A percentile compares a stretch with the other conserved stretches of the same genome.
Conservation (phyloP, 257 asterid genomes). For the Forsythia suspensa region DNA sequence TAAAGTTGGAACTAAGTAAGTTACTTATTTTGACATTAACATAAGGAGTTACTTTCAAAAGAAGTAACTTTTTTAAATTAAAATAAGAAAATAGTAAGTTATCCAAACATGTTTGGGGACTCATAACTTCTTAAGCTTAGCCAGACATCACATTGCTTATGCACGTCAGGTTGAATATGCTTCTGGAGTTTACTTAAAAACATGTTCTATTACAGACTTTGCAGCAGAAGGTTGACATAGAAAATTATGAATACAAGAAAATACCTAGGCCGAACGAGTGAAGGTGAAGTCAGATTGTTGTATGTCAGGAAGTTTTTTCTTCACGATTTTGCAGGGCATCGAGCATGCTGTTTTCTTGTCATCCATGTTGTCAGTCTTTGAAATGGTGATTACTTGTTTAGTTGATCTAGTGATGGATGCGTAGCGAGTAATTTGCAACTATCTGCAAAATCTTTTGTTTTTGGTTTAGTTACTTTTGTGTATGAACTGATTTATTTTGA, state of each 20-base stretch:
- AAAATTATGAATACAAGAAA: slow-evolving; percentile 83
- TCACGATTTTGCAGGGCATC: slow-evolving; percentile 12
- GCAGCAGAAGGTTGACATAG: slow-evolving; percentile 77
- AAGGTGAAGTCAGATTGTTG: slow-evolving; percentile 33
- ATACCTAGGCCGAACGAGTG: slow-evolving; percentile 67
- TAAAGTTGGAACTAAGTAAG: background rate
- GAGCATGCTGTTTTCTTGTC: background rate
- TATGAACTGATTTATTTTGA: background rate
- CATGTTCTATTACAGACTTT: slow-evolving; percentile 51
- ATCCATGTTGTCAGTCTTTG: background rate
- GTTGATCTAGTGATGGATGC: background rate
- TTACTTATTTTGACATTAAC: background rate
- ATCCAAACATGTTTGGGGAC: background rate
- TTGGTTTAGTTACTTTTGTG: background rate
- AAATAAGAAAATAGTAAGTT: background rate
- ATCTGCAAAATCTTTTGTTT: background rate
- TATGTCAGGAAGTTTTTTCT: slow-evolving; percentile 9
- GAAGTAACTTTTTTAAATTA: background rate
- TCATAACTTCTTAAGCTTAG: background rate
- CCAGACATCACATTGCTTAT: slow-evolving; percentile 10
- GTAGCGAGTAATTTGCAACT: slow-evolving; percentile 5
- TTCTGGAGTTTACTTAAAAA: background rate
- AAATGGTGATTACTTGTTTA: background rate
- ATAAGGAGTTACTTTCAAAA: background rate
- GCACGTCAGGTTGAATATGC: slow-evolving; percentile 2